Base-by-base conservation (phyloP, 495 filamentous ascomycete genomes). In the Podospora comata region DNA sequence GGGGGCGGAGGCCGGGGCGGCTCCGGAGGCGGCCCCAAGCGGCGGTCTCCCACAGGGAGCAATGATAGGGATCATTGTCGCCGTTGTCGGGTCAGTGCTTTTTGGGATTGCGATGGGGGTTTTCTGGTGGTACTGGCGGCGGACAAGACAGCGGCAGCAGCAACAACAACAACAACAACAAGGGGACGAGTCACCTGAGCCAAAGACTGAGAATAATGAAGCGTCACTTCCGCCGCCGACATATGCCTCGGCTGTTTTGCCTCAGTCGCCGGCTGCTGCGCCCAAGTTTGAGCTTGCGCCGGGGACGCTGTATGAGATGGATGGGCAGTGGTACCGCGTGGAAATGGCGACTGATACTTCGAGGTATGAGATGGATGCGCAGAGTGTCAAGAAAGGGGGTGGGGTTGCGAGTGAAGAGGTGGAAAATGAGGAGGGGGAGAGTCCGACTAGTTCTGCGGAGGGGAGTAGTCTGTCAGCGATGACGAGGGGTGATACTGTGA, bases 1-100 rank as follows among this genome's bases (percentile, higher is more conserved):
- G 23, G 18, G 55, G 18, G 5, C 54, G 30, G 32, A 30, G 3
- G 11, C 65, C 39, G 27, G 39, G 1, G 48, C 26, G 18, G 27
- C 48, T 5, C 32, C 23, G n/a, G 20, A 65, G 56, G 18, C 62
- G 32, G 15, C 62, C 11, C 13, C 65, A 4, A 44, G 53, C 15
- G 60, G 67, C 23, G 30, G 30, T 6, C 64, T 75, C n/a, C 68
- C 73, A 0, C 64, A 73, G 23, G 73, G 68, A n/a, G 71, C 69
- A 28, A 59, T 77, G 16, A 67, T 72, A 26, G 72, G 56, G 4
- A 71, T 77, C 48, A 65, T 71, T 2, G 74, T 75, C n/a, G 74
- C 72, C 0, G 69, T 69, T 0, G 68, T 73, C 2, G 76, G 69
- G 13, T 68, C 64, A 0, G 3, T 73, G n/a, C 59, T 66, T 11